Conservation (phyloP, 2,329 filamentous ascomycete genomes). For the Juglanconis oblonga region DNA sequence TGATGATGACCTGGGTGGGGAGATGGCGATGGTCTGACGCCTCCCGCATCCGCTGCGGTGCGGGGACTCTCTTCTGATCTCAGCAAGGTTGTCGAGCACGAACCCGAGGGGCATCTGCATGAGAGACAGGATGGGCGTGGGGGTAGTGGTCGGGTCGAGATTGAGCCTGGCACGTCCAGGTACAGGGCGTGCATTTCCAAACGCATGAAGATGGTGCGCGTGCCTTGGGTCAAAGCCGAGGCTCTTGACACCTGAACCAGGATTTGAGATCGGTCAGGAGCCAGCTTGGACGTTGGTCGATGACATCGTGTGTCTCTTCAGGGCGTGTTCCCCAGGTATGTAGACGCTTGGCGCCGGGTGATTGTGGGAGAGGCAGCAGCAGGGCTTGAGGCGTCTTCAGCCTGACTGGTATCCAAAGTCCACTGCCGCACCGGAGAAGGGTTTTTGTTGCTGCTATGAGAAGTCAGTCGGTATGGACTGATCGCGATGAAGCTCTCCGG, state of each 20-base stretch:
- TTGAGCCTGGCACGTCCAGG: not conserved
- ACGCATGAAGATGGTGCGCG: not conserved
- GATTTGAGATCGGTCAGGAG: not conserved
- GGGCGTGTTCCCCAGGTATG: not conserved
- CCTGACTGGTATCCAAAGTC: not conserved
- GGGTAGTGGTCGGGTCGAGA: not conserved
- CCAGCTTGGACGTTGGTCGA: not conserved
- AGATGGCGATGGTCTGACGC: not conserved
- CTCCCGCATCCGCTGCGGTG: not conserved
- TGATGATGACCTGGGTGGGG: not conserved
- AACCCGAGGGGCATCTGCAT: not conserved
- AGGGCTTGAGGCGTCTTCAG: not conserved
- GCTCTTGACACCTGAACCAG: not conserved
- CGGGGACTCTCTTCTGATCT: not conserved
- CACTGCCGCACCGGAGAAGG: not conserved
- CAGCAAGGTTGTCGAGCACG: not conserved
- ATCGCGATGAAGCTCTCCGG: not conserved
- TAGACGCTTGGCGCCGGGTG: not conserved
- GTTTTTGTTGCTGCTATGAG: not conserved
- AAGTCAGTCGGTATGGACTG: not conserved
- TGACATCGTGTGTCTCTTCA: not conserved
- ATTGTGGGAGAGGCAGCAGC: not conserved
- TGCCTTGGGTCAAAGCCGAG: not conserved
- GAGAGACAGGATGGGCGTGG: not conserved
- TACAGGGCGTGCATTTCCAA: too few species aligned